Conservation (phyloP, 1,284 basidiomycete genomes). For the Rhizopogon parksii region DNA sequence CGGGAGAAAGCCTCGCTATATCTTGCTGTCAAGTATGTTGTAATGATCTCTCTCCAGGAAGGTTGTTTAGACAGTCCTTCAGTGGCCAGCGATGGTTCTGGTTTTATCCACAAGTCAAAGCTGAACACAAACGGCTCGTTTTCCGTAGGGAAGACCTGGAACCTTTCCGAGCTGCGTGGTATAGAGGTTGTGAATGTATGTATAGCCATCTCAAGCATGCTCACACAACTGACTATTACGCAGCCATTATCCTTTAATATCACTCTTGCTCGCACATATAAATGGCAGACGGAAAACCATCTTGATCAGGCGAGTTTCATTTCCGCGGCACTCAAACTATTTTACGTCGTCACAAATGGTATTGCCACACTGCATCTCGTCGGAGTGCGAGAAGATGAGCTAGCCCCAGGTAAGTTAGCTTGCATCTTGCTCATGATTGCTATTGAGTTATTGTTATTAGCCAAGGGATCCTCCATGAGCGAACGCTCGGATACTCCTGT, state of each 20-base stretch:
- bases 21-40: conserved; percentile 78
- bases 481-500: not conserved
- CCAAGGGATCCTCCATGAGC: not conserved
- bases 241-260: conserved; percentile 72
- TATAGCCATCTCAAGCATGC: not conserved
- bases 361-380: conserved; percentile 48
- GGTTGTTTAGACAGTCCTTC: conserved; percentile 12
- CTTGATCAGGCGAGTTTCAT: conserved; percentile 72
- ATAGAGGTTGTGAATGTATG: conserved; percentile 70
- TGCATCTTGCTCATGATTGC: not conserved
- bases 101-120: conserved; percentile 93
- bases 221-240: conserved; percentile 7
- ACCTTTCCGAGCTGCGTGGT: conserved; percentile 70
- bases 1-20: conserved; percentile 75
- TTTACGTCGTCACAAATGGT: conserved; percentile 51
- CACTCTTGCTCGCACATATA: conserved; percentile 79
- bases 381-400: conserved; percentile 43
- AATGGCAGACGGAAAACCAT: conserved; percentile 76
- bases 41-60: conserved; percentile 1
- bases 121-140: conserved; percentile 92
- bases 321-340: conserved; percentile 62
- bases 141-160: conserved; percentile 98
- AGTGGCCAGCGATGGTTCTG: conserved; percentile 63
- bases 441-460: not conserved
- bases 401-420: conserved; percentile 8